Conservation (phyloP, 2,329 filamentous ascomycete species). For the Scedosporium dehoogii region DNA sequence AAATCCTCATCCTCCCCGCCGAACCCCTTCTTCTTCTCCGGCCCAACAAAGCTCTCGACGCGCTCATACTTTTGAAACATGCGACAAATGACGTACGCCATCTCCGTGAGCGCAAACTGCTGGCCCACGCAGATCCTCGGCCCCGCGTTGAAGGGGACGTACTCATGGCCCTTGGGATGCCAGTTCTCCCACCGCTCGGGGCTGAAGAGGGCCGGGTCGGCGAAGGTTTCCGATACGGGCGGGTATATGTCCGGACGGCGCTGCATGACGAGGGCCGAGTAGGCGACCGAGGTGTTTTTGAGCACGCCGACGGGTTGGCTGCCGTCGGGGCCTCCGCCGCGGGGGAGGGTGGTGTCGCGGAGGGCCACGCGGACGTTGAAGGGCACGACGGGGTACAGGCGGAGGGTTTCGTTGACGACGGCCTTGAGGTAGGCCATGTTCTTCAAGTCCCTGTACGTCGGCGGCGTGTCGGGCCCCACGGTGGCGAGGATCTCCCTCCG, state of each 20-base stretch:
- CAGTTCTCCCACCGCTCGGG: constrained; percentile 59
- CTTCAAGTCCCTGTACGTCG: constrained; percentile 75
- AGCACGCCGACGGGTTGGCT: constrained; percentile 52
- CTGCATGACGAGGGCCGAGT: constrained; percentile 64
- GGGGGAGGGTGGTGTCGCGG: constrained; percentile 63
- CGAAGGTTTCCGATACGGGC: constrained; percentile 30
- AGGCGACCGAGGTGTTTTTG: constrained; percentile 56
- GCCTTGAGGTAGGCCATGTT: constrained; percentile 74
- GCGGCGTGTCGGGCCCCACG: constrained; percentile 52
- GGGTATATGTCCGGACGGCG: constrained; percentile 55
- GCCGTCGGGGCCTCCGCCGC: constrained; percentile 57
- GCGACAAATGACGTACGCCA: constrained; percentile 61
- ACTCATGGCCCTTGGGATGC: constrained; percentile 59
- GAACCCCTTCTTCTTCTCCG: constrained; percentile 6
- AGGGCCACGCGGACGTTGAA: constrained; percentile 68
- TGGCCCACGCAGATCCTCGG: constrained; percentile 69
- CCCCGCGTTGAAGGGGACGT: constrained; percentile 67
- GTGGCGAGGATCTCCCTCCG: constrained; percentile 60
- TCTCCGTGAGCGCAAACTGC: constrained; percentile 73
- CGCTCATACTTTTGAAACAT: constrained; percentile 62
- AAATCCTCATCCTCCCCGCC: constrained; percentile 43
- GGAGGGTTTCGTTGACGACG: constrained; percentile 66
- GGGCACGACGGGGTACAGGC: constrained; percentile 68
- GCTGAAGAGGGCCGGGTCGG: constrained; percentile 41
- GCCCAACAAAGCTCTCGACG: constrained; percentile 47